phyloP scores from a whole-genome alignment of 257 asterid species.

The Nicotiana benthamiana region DNA sequence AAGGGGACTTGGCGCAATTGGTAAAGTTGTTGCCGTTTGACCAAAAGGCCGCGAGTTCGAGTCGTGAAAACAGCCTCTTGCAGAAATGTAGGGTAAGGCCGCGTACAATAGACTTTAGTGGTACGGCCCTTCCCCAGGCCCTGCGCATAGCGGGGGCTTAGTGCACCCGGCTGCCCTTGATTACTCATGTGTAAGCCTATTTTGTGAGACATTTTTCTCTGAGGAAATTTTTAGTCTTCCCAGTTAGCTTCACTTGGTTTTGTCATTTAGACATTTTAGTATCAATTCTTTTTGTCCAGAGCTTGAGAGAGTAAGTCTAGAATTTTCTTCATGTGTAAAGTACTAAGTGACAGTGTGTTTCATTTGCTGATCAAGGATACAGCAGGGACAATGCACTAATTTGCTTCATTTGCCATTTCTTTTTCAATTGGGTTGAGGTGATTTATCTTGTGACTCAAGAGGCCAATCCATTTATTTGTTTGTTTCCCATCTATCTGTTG shows the following conservation, averaged over 20 bases:
- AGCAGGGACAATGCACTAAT: not conserved
- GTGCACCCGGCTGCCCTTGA: too few species aligned
- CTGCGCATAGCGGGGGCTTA: too few species aligned
- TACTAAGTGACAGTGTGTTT: not conserved
- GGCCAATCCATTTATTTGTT: not conserved
- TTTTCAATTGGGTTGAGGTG: not conserved
- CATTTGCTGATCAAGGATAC: not conserved
- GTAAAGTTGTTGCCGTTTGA: too few species aligned
- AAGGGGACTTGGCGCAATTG: too few species aligned
- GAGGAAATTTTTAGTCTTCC: not conserved
- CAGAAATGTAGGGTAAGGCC: too few species aligned
- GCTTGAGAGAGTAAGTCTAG: not conserved
- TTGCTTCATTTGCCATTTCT: not conserved
- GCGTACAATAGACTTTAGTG: too few species aligned
- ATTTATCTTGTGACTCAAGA: too few species aligned
- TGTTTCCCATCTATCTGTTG: not conserved
- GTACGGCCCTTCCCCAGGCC: too few species aligned
- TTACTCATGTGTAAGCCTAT: too few species aligned
- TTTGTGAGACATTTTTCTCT: not conserved
- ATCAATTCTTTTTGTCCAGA: not conserved
- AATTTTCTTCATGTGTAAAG: not conserved
- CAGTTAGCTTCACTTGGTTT: not conserved
- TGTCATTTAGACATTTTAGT: not conserved
- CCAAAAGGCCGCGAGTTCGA: too few species aligned
- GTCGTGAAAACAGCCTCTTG: too few species aligned